Conservation (phyloP, 768 basidiomycete species). For the Calocera viscosa region DNA sequence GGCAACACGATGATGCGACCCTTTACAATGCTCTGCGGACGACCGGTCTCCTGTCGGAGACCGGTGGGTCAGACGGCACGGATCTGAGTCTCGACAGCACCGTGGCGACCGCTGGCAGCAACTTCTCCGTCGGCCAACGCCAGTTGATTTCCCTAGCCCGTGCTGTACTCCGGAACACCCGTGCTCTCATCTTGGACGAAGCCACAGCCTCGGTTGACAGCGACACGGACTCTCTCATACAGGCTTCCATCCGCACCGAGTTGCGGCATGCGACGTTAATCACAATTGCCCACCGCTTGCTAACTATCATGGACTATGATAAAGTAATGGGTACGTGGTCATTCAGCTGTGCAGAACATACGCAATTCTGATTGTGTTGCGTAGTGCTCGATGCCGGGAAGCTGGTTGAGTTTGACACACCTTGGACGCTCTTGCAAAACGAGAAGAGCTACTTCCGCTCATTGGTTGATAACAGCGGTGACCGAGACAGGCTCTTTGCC, state of each 20-base stretch:
- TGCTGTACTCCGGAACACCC: constrained; percentile 22
- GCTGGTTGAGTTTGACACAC: constrained; percentile 46
- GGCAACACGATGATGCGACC: constrained; percentile 23
- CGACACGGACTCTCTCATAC: constrained; percentile 28
- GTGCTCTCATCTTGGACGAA: constrained; percentile 31
- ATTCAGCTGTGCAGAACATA: not conserved
- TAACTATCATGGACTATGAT: constrained; percentile 28
- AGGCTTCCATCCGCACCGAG: constrained; percentile 29
- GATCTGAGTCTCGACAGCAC: constrained; percentile 25
- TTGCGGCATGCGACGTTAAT: constrained; percentile 30
- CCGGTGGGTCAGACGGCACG: not conserved
- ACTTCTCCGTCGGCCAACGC: constrained; percentile 32
- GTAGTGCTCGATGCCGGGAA: constrained; percentile 40
- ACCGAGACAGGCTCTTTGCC: constrained; percentile 18
- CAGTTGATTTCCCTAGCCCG: constrained; percentile 34
- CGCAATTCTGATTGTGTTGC: not conserved
- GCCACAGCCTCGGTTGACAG: constrained; percentile 32
- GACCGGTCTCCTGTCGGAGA: constrained; percentile 15
- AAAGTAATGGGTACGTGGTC: constrained; percentile 34
- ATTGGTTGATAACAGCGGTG: constrained; percentile 46
- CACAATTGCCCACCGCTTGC: constrained; percentile 37
- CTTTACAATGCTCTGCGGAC: constrained; percentile 9
- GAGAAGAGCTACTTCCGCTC: constrained; percentile 39
- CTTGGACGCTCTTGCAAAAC: constrained; percentile 39
- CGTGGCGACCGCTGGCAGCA: constrained; percentile 30